These are phyloP conservation scores for Lojkania enalia DNA, from an alignment of 2,329 filamentous ascomycete genomes.

Conservation along the genomic window DNA sequence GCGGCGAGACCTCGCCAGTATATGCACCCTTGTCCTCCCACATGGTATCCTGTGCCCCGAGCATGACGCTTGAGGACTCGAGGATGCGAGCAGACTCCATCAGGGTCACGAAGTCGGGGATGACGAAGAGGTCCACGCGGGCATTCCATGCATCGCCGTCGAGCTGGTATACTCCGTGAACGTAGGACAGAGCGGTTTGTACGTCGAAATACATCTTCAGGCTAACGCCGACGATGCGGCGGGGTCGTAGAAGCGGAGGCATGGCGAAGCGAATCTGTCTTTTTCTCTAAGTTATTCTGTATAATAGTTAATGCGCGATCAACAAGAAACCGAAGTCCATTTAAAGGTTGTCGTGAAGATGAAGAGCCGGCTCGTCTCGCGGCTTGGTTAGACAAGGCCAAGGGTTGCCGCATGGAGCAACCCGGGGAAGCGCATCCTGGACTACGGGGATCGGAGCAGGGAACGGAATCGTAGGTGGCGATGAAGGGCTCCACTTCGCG, in stretches of 20 bases:
- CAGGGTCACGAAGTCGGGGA: conserved; percentile 76
- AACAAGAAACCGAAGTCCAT: not conserved
- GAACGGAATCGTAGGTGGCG: no score
- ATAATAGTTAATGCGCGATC: no score
- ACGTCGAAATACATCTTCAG: conserved; percentile 82
- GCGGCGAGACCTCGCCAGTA: conserved; percentile 76
- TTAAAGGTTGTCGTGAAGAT: not conserved
- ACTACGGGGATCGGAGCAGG: conserved; percentile 17
- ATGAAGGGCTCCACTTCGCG: no score
- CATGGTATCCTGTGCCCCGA: conserved; percentile 78
- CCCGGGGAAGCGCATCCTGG: conserved; percentile 8
- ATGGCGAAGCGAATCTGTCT: no score
- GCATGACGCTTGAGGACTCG: conserved; percentile 56
- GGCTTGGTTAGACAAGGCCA: not conserved
- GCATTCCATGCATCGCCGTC: conserved; percentile 58
- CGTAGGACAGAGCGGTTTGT: conserved; percentile 59
- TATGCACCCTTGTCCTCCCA: conserved; percentile 71
- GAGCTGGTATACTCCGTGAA: conserved; percentile 48
- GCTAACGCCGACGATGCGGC: conserved; percentile 71
- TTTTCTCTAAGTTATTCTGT: no score
- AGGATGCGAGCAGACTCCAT: conserved; percentile 56
- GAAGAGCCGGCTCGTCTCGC: not conserved
- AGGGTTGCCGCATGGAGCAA: conserved; percentile 25
- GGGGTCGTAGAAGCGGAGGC: conserved; percentile 46
- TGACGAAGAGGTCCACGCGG: conserved; percentile 71